These are phyloP conservation scores for Phytophthora tentaculata DNA, from an alignment of 352 stramenopile species.

Conservation along the genomic window DNA sequence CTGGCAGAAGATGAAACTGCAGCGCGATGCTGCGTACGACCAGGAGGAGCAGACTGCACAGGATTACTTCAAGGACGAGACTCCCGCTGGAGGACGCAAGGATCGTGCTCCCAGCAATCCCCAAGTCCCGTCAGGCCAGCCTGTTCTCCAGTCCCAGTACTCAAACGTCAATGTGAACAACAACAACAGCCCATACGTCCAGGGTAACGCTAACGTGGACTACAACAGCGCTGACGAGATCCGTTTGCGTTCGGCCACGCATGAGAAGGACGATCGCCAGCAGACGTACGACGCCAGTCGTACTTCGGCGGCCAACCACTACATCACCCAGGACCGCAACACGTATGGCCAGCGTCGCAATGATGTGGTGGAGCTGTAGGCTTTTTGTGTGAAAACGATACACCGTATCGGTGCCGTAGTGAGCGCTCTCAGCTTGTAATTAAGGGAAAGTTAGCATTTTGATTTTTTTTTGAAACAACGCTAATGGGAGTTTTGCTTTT, in stretches of 20 bases:
- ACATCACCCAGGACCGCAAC: slow-evolving; percentile 50
- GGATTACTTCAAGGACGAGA: slow-evolving; percentile 77
- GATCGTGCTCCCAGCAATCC: slow-evolving; percentile 28
- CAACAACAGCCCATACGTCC: slow-evolving; percentile 51
- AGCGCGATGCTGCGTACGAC: slow-evolving; percentile 64
- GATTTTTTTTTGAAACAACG: slow-evolving; percentile 16
- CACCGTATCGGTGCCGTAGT: slow-evolving; percentile 23
- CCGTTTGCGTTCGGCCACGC: slow-evolving; percentile 57
- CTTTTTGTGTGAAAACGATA: slow-evolving; percentile 9
- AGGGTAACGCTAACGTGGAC: slow-evolving; percentile 37
- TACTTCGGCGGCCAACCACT: slow-evolving; percentile 54
- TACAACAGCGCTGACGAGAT: slow-evolving; percentile 59
- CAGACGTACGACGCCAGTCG: slow-evolving; percentile 51
- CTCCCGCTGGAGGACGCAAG: slow-evolving; percentile 42
- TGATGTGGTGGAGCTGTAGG: slow-evolving; percentile 66
- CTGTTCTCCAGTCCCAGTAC: slow-evolving; percentile 27
- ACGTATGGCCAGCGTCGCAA: slow-evolving; percentile 57
- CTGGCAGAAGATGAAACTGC: slow-evolving; percentile 75
- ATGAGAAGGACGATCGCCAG: slow-evolving; percentile 48
- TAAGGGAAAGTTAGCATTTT: slow-evolving; percentile 33
- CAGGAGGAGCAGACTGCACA: slow-evolving; percentile 66
- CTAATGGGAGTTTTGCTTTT: slow-evolving; percentile 24
- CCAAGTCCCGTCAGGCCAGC: slow-evolving; percentile 27
- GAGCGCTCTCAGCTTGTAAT: slow-evolving; percentile 32
- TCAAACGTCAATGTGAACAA: slow-evolving; percentile 26